phyloP scores from a whole-genome alignment of 176 grass and related monocot species.

The Coix lacrymajobi region DNA sequence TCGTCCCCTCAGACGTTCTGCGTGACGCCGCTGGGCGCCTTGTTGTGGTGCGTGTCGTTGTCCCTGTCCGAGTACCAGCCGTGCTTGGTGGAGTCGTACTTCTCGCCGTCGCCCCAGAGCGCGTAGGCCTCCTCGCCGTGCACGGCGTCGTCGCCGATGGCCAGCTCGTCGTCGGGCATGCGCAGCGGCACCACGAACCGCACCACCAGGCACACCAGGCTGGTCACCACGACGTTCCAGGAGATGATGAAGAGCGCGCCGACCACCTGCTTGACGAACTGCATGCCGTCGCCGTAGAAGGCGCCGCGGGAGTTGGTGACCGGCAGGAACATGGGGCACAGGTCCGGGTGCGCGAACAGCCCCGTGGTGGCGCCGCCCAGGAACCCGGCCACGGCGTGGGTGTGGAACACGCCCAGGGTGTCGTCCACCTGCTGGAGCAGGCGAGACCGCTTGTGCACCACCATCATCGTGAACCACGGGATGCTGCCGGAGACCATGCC shows the following conservation, averaged over 20 bases:
- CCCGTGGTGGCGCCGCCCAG: slow-evolving; percentile 72
- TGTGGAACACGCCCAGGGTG: slow-evolving; percentile 95
- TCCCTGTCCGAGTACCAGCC: slow-evolving; percentile 58
- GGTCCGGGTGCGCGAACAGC: slow-evolving; percentile 75
- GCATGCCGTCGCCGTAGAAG: slow-evolving; percentile 75
- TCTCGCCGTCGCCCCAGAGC: slow-evolving; percentile 96
- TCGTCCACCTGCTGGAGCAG: slow-evolving; percentile 82
- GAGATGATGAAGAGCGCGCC: slow-evolving; percentile 70
- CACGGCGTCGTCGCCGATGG: slow-evolving; percentile 92
- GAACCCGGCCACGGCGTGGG: slow-evolving; percentile 89
- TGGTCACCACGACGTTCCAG: slow-evolving; percentile 79
- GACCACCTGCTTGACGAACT: slow-evolving; percentile 59
- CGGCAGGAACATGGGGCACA: slow-evolving; percentile 64
- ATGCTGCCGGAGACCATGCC: slow-evolving; percentile 78
- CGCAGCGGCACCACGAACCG: slow-evolving; percentile 50
- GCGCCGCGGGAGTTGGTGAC: slow-evolving; percentile 66
- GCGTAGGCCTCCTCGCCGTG: slow-evolving; percentile 94
- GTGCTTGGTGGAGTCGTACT: slow-evolving; percentile 77
- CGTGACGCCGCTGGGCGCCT: slow-evolving; percentile 65
- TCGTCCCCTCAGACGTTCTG: slow-evolving; percentile 36
- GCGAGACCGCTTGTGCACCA: slow-evolving; percentile 81
- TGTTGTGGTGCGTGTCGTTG: slow-evolving; percentile 38
- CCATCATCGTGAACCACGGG: slow-evolving; percentile 99
- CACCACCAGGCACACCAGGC: slow-evolving; percentile 61
- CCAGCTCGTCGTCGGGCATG: slow-evolving; percentile 84